Evolutionary conservation across 140 eudicot species (phyloP), one percentile per base, ranked within the genome.

Genomic region (Stevia rebaudiana): DNA sequence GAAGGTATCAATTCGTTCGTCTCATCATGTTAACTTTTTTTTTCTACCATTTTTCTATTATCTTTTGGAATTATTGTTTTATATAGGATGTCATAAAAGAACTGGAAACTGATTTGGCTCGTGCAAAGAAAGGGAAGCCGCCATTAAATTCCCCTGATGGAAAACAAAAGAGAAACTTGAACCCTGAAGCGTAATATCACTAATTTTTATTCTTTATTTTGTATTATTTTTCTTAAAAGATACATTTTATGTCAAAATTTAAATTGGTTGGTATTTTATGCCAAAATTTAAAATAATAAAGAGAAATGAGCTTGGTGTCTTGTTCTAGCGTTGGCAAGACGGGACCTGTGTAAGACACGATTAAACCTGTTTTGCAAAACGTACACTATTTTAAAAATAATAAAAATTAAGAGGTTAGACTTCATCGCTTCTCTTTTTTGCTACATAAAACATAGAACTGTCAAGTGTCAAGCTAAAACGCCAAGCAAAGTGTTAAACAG

Each of bases 51-150:
- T 3, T 61, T 25, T 44, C 11, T 73, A 11, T 63, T 1, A 47
- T 24, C 23, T 74, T 15, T 28, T 19, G 30, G 3, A 22, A n/a
- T 63, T 63, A 13, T 71, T 15, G 2, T 33, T 31, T 70, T n/a
- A 42, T 49, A 51, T 65, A 87, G 98, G 84, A 71, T 60, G 61
- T 71, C 35, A 13, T 91, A 80, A 82, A 82, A 72, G 96, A 88
- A 65, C 63, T 91, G 67, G 76, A 83, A 71, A 71, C 62, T 16
- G 95, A 87, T 81, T 83, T 91, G 82, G 74, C 73, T 47, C 82
- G 89, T 74, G 89, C 84, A 8, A 91, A 91, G 79, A 87, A 91
- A 83, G 98, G 98, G 73, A 87, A 84, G 58, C 92, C 98, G 19
- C 98, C 85, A 5, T 36, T 76, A 70, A 73, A 82, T 66, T 53